phyloP scores from a whole-genome alignment of 306 rosid species.

The Ormosia emarginata region DNA sequence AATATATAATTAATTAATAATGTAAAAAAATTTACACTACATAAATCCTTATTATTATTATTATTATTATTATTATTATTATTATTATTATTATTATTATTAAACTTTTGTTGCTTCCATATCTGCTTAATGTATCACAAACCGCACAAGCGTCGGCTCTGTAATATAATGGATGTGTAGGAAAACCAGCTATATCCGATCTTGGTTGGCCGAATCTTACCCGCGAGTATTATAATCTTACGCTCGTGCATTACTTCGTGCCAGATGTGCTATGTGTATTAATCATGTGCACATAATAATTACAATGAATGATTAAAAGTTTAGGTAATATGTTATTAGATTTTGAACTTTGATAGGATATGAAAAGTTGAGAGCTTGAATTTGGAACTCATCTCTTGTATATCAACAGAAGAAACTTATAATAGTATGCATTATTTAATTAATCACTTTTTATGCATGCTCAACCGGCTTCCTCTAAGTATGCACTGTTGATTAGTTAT shows the following conservation, averaged over 20 bases:
- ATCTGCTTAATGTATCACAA: background rate
- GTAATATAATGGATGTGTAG: background rate
- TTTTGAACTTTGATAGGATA: too few relatives aligned
- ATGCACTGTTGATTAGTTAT: too few relatives aligned
- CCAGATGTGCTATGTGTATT: background rate
- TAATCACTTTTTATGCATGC: too few relatives aligned
- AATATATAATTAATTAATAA: too few relatives aligned
- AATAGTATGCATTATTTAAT: background rate
- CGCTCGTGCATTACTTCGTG: background rate
- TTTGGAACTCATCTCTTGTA: background rate
- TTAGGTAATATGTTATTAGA: background rate
- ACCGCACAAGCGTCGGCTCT: background rate
- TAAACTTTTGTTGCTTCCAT: background rate
- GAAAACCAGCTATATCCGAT: too few relatives aligned
- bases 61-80: too few relatives aligned
- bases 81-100: background rate
- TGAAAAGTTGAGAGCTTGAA: too few relatives aligned
- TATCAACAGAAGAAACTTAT: background rate
- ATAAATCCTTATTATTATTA: background rate
- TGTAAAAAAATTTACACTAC: too few relatives aligned
- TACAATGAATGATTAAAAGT: background rate
- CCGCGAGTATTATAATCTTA: background rate
- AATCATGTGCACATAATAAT: background rate
- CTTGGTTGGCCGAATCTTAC: too few relatives aligned
- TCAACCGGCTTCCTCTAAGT: too few relatives aligned